Evolutionary conservation across 441 rosid species (phyloP), one percentile per base, ranked within the genome.

Genomic region (Pelargonium australe): DNA sequence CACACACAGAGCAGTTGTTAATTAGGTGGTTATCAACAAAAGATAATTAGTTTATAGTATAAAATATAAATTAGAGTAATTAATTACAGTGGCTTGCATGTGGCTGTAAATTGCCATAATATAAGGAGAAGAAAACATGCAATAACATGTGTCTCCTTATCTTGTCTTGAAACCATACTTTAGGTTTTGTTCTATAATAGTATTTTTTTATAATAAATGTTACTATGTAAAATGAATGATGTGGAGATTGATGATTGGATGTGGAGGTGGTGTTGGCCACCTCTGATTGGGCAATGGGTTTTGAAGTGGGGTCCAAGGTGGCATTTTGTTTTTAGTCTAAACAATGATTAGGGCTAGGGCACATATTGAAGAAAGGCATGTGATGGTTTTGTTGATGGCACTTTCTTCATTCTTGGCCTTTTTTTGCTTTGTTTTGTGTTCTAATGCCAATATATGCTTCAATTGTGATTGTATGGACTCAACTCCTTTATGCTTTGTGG

Each of bases 401-500:
- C 19, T 51, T 51, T 51, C 58, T 51, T 4, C 16, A 51, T 16
- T 13, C 58, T n/a, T 14, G 16, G 6, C 16, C 57, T 2, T 45
- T 45, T 45, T n/a, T 45, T 45, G n/a, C 19, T 51, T 51, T 2
- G 8, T 9, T 12, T 45, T 3, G 5, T 51, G 3, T 7, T 51
- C 5, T n/a, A n/a, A 7, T 13, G 19, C 16, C 8, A n/a, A 51
- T 5, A 20, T 20, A 20, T 20, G 23, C 23, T 20, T 20, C 23
- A 20, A 20, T 20, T 34, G 40, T 34, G 5, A 4, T 34, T 34
- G 37, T 31, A 31, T 71, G 75, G 70, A 65, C 70, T 61, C 40
- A 23, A 10, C 19, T 47, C 55, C 23, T 12, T 31, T 10, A n/a
- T 51, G 58, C 17, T 1, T 23, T 51, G 70, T 75, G 84, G 78